Conservation (phyloP, 768 basidiomycete genomes). For the Kondoa malvinella region DNA sequence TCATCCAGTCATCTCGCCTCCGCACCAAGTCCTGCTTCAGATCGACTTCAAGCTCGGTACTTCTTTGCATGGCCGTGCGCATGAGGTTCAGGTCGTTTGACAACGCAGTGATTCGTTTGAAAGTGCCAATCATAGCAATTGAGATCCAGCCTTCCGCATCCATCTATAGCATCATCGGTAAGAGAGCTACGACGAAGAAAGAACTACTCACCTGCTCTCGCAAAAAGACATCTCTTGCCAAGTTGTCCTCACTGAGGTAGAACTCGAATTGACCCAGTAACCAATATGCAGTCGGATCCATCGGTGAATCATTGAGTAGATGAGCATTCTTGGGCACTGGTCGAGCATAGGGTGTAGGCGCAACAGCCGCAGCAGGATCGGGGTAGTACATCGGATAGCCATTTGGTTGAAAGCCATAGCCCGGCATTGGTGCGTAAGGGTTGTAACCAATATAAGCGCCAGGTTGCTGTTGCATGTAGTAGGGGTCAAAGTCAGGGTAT, state of each 20-base stretch:
- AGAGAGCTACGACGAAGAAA: neutral
- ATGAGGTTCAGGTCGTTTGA: constrained; percentile 46
- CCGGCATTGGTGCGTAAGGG: neutral
- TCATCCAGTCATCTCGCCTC: constrained; percentile 7
- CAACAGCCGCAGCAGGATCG: neutral
- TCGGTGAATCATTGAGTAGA: neutral
- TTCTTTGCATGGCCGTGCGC: constrained; percentile 34
- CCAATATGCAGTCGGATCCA: constrained; percentile 14
- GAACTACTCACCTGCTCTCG: constrained; percentile 44
- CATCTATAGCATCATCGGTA: constrained; percentile 46
- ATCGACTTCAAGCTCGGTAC: constrained; percentile 50
- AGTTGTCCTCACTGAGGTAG: constrained; percentile 75
- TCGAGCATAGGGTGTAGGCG: neutral
- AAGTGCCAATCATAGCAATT: constrained; percentile 62
- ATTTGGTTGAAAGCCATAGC: neutral
- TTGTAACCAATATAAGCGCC: neutral
- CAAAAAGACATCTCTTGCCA: constrained; percentile 71
- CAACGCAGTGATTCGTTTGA: constrained; percentile 60
- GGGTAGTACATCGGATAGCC: neutral
- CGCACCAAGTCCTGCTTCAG: constrained; percentile 42
- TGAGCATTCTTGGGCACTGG: constrained; percentile 1
- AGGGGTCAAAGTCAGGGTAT: neutral
- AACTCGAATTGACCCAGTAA: constrained; percentile 54
- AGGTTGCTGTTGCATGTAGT: neutral
- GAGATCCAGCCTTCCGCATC: constrained; percentile 74